These are phyloP conservation scores for Marchantia paleacea DNA, from an alignment of 225 moss, liverwort and hornwort species.

Conservation along the genomic window DNA sequence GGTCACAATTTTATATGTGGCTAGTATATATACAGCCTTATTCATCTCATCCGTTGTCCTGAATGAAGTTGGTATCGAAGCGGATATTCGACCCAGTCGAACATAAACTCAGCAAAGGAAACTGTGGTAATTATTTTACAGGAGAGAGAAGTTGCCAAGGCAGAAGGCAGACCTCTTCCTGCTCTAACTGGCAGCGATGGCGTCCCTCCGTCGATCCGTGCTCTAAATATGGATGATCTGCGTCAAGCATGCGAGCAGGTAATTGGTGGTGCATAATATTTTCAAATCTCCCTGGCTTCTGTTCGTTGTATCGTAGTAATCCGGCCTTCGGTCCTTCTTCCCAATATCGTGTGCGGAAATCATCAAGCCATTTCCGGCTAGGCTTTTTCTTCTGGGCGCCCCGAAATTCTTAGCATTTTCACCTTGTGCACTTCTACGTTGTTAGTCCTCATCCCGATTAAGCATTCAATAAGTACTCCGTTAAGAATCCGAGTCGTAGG, in stretches of 20 bases:
- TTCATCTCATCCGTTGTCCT: too few species aligned
- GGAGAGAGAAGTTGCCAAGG: slow-evolving; percentile 42
- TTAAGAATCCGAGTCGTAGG: too few species aligned
- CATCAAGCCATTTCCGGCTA: background rate
- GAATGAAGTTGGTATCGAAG: too few species aligned
- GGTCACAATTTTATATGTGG: too few species aligned
- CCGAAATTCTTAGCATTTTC: background rate
- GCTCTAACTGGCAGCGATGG: slow-evolving; percentile 49
- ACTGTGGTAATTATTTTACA: background rate
- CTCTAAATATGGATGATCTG: slow-evolving; percentile 51
- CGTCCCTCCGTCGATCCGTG: slow-evolving; percentile 34
- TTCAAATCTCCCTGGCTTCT: background rate
- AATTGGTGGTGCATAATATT: background rate
- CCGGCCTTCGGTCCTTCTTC: too few species aligned
- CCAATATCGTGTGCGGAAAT: background rate
- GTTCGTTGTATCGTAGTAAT: background rate
- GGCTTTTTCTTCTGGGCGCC: background rate
- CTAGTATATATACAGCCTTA: too few species aligned
- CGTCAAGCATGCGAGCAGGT: slow-evolving; percentile 57
- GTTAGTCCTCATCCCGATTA: too few species aligned
- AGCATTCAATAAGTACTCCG: too few species aligned
- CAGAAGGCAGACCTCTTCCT: slow-evolving; percentile 36
- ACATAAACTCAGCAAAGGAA: too few species aligned
- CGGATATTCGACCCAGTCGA: too few species aligned
- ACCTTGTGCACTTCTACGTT: too few species aligned